A percentile compares a stretch with the other conserved stretches of the same genome.
Conservation (phyloP, 164 flowering plant species). For the Liquidambar formosana region DNA sequence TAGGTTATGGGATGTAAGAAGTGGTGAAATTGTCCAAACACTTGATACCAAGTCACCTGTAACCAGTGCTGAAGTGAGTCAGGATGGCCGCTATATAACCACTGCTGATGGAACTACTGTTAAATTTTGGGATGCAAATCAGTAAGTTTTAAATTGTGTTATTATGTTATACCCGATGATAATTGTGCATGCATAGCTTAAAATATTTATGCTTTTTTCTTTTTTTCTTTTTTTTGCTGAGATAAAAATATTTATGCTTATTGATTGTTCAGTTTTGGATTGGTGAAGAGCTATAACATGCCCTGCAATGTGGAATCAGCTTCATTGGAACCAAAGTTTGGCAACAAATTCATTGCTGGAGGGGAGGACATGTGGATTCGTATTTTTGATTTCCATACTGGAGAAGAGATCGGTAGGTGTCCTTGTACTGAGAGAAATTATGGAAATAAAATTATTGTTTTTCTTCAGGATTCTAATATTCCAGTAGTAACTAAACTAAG, state of each 20-base stretch:
- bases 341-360: conserved; percentile 89
- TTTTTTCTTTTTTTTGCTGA: too few relatives aligned
- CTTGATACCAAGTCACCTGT: conserved; percentile 92
- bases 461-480: too few relatives aligned
- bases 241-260: not conserved
- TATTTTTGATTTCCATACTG: conserved; percentile 90
- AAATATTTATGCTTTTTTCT: not conserved
- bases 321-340: conserved; percentile 88
- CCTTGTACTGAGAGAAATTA: not conserved
- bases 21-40: conserved; percentile 75
- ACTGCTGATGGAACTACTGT: conserved; percentile 92
- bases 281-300: conserved; percentile 89
- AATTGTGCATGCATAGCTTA: not conserved
- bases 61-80: conserved; percentile 97
- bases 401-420: conserved; percentile 82
- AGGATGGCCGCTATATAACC: conserved; percentile 94
- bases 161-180: not conserved
- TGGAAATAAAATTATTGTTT: too few relatives aligned
- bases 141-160: conserved; percentile 47
- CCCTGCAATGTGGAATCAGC: conserved; percentile 90
- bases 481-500: too few relatives aligned
- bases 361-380: conserved; percentile 99
- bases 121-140: conserved; percentile 98
- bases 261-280: conserved; percentile 62
- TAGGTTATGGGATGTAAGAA: conserved; percentile 96